phyloP scores from a whole-genome alignment of 225 moss, liverwort and hornwort species.

The Marchantia polymorpha region DNA sequence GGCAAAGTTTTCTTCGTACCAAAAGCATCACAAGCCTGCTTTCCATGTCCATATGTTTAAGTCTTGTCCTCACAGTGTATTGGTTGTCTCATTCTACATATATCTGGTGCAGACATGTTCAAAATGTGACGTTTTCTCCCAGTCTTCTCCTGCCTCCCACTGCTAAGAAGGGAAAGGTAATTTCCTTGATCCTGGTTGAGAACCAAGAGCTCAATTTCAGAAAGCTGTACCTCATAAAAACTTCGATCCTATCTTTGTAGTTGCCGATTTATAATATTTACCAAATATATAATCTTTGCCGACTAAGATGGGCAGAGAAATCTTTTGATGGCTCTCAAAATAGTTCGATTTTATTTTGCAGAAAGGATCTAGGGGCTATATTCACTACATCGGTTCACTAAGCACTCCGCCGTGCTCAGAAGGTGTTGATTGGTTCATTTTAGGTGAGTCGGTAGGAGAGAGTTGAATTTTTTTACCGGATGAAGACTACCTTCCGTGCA shows the following conservation, averaged over 20 bases:
- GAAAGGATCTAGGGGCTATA: slow-evolving; percentile 54
- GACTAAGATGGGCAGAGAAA: too few species aligned
- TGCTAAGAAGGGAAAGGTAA: slow-evolving; percentile 24
- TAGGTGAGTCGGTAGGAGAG: slow-evolving; percentile 39
- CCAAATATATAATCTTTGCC: too few species aligned
- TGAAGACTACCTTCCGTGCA: too few species aligned
- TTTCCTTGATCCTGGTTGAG: not conserved
- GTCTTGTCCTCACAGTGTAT: not conserved
- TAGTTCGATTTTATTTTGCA: slow-evolving; percentile 30
- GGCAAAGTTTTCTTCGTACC: not conserved
- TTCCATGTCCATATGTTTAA: not conserved
- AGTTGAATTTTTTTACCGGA: too few species aligned
- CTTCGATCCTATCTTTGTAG: too few species aligned
- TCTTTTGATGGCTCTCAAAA: too few species aligned
- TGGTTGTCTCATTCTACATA: not conserved
- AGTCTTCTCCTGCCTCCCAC: slow-evolving; percentile 56
- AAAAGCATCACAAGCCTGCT: not conserved
- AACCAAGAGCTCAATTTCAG: not conserved
- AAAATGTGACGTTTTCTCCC: slow-evolving; percentile 54
- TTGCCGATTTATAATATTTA: too few species aligned
- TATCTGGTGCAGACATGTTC: slow-evolving; percentile 42
- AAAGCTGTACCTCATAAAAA: too few species aligned
- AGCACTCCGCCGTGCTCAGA: slow-evolving; percentile 82
- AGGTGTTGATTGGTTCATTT: slow-evolving; percentile 76
- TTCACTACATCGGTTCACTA: slow-evolving; percentile 81